Evolutionary conservation across 495 filamentous ascomycete species (phyloP).

Genomic region (Aspergillus olivimuriae): DNA sequence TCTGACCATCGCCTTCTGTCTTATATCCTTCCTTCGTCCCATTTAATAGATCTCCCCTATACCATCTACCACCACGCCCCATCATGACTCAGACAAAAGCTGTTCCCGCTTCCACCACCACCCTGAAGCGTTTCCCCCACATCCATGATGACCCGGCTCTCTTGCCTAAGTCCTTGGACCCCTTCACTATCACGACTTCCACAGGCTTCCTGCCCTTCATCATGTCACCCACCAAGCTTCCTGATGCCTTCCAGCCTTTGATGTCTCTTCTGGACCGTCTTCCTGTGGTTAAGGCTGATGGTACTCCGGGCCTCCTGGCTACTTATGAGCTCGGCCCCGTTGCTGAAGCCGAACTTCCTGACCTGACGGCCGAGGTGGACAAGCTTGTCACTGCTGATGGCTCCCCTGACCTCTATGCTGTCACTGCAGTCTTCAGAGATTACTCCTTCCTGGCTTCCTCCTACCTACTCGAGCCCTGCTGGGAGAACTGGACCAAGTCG

Average conservation of each 20-base stretch:
- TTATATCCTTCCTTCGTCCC: background rate
- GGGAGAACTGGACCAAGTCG: slow-evolving; percentile 57
- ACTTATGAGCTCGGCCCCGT: slow-evolving; percentile 62
- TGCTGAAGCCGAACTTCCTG: slow-evolving; percentile 59
- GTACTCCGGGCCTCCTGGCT: slow-evolving; percentile 71
- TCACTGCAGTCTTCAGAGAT: slow-evolving; percentile 82
- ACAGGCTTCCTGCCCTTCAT: slow-evolving; percentile 62
- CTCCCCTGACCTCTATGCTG: slow-evolving; percentile 57
- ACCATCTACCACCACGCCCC: slow-evolving; percentile 9
- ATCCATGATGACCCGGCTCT: slow-evolving; percentile 50
- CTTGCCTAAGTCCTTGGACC: slow-evolving; percentile 50
- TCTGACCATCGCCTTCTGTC: too few relatives aligned
- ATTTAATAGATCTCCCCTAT: slow-evolving; percentile 1
- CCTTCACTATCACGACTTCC: slow-evolving; percentile 83
- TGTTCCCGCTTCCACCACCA: slow-evolving; percentile 26
- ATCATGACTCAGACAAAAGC: slow-evolving; percentile 28
- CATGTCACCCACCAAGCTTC: slow-evolving; percentile 37
- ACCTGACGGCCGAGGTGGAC: slow-evolving; percentile 65
- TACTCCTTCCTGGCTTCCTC: slow-evolving; percentile 85
- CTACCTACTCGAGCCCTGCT: slow-evolving; percentile 92
- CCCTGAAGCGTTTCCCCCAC: slow-evolving; percentile 49
- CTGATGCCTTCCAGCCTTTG: slow-evolving; percentile 62
- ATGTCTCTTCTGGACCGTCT: slow-evolving; percentile 65
- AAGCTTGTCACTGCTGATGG: slow-evolving; percentile 48
- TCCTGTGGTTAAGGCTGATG: slow-evolving; percentile 63